phyloP scores from a whole-genome alignment of 257 asterid genomes.

The Nicotiana knightiana region DNA sequence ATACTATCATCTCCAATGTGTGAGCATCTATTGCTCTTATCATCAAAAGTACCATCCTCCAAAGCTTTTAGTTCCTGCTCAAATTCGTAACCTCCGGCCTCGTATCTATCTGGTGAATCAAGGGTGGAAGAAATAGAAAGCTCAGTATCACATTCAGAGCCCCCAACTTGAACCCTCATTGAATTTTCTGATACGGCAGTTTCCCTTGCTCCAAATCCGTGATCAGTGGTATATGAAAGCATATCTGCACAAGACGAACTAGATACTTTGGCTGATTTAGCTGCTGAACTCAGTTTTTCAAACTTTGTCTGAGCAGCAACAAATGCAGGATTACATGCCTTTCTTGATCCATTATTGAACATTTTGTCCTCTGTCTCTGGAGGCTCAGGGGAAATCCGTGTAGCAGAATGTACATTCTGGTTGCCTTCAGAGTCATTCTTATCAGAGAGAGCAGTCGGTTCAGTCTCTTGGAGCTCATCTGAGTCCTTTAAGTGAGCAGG shows the following conservation, averaged over 20 bases:
- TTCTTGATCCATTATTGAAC: conserved; percentile 34
- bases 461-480: conserved; percentile 26
- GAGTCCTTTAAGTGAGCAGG: conserved; percentile 24
- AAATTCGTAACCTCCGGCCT: conserved; percentile 37
- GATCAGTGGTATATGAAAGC: conserved; percentile 30
- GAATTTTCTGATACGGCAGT: conserved; percentile 34
- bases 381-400: neutral
- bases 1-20: conserved; percentile 31
- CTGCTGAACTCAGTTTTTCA: conserved; percentile 56
- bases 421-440: conserved; percentile 27
- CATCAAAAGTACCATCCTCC: conserved; percentile 24
- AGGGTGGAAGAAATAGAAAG: conserved; percentile 77
- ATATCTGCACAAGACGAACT: conserved; percentile 31
- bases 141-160: conserved; percentile 87
- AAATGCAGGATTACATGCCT: conserved; percentile 77
- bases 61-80: conserved; percentile 34
- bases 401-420: conserved; percentile 17
- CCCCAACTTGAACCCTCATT: conserved; percentile 39
- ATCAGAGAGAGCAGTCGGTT: conserved; percentile 21
- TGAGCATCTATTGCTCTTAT: conserved; percentile 24
- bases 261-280: conserved; percentile 33
- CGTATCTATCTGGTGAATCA: conserved; percentile 75
- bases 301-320: conserved; percentile 86
- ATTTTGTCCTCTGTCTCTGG: conserved; percentile 45
- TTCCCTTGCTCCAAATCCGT: conserved; percentile 33